Evolutionary conservation across 75 land plant genomes (phyloP).

Genomic region (Pinus tabuliformis): DNA sequence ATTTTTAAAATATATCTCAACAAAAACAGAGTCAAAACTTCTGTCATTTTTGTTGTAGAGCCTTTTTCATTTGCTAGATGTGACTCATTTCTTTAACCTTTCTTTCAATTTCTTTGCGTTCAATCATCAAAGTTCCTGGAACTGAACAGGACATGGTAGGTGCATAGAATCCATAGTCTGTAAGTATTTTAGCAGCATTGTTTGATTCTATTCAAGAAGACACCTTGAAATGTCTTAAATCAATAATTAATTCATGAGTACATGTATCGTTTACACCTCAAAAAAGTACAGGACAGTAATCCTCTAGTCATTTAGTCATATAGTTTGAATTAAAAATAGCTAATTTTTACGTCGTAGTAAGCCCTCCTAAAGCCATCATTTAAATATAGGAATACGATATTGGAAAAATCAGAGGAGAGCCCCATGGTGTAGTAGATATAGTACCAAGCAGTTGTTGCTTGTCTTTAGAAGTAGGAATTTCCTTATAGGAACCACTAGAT

Average conservation of each 20-base stretch:
- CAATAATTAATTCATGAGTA: constrained; percentile 98
- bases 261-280: constrained; percentile 97
- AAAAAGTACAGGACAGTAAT: constrained; percentile 90
- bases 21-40: too few species aligned
- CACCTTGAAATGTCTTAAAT: constrained; percentile 88
- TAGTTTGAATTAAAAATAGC: constrained; percentile 98
- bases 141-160: constrained; percentile 99
- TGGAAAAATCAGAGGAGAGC: constrained; percentile 95
- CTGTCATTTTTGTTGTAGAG: too few species aligned
- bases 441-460: constrained; percentile 79
- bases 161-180: constrained; percentile 98
- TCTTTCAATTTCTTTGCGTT: constrained; percentile 99
- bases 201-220: constrained; percentile 96
- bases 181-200: constrained; percentile 98
- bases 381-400: constrained; percentile 95
- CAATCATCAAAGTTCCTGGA: constrained; percentile 98
- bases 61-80: too few species aligned
- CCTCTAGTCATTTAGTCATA: constrained; percentile 99
- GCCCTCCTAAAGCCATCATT: constrained; percentile 97
- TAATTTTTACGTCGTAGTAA: constrained; percentile 88
- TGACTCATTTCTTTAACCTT: too few species aligned
- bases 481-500: constrained; percentile 97
- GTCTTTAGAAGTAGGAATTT: constrained; percentile 75
- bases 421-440: constrained; percentile 98
- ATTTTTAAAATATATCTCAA: too few species aligned